Evolutionary conservation across 2,329 filamentous ascomycete genomes (phyloP), one percentile per base, ranked within the genome.

Genomic region (Thielaviopsis punctulata): DNA sequence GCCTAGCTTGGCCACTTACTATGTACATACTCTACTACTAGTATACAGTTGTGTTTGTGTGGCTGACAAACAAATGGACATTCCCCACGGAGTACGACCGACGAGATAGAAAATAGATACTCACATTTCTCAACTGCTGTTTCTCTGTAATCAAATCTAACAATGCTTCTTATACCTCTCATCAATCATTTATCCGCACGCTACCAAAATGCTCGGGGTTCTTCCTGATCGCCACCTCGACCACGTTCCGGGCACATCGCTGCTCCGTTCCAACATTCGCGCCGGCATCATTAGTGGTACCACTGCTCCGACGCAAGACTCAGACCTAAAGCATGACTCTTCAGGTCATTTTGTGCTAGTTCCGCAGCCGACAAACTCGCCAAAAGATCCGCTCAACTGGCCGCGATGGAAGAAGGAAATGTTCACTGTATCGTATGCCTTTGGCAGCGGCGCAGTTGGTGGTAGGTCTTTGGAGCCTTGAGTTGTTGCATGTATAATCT

Each of bases 321-420:
- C 36, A 19, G n/a, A 15, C 47, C 55, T 62, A 24, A 62, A 62
- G 55, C 60, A 60, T 49, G 61, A 62, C 36, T 51, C 57, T 5
- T 39, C 51, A 9, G 54, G 54, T 10, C 39, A 36, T 22, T 66
- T 73, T 49, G 64, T 71, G n/a, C 64, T 75, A n/a, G 66, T 68
- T 10, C 73, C 73, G 5, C 69, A 70, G 53, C 73, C 73, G 9
- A 70, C 69, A 8, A 63, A 66, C 45, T 69, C 67, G 15, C 67
- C 68, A 7, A 69, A 71, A 55, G 70, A 73, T 55, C 70, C 70
- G 10, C 63, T 71, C 52, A 71, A 71, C 58, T 72, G 70, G 70
- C 65, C 66, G 25, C 57, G 60, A 50, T 61, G 62, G 56, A 62
- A 60, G 56, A 62, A 62, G 56, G 57, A 62, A 51, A 56, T 61